Evolutionary conservation across 2,329 filamentous ascomycete species (phyloP), one percentile per base, ranked within the genome.

Genomic region (Ilyonectria destructans): DNA sequence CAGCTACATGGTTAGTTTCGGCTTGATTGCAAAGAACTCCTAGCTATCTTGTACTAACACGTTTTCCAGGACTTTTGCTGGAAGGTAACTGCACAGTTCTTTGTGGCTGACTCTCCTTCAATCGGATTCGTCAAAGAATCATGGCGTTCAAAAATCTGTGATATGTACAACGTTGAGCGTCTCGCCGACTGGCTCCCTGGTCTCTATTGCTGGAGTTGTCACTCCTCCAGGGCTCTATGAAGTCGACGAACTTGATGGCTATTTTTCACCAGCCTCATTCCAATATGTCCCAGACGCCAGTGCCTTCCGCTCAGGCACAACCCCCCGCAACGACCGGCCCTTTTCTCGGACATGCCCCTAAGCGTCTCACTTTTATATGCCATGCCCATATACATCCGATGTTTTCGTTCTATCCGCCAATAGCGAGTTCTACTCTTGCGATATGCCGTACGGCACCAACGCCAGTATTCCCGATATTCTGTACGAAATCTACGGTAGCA

Each of bases 221-320:
- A 68, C 66, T 10, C 66, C 66, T n/a, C 62, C 65, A 7, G 65
- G 65, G 7, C 65, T 68, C 21, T 68, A 68, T 13, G 65, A 68
- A 31, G 17, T 51, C 2, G 58, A 68, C 51, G 62, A 59, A 21
- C 62, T 51, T 19, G 51, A 49, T 9, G 35, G 52, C 13, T 23
- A 57, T 9, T 13, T 45, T 33, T n/a, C 19, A 17, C 15, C 35
- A 8, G 56, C 52, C 5, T 12, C 52, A 23, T 68, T 68, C 26
- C 61, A 49, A 31, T 68, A 68, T 17, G 62, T 52, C 15, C n/a
- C 19, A 7, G 65, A 68, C 29, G 56, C 65, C 21, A 68, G 65
- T 49, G 48, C 49, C 15, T 65, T 65, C 40, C 57, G 33, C n/a
- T 55, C 51, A 7, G 62, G 61, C 8, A 68, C 65, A n/a, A n/a